Conservation (phyloP, 2,329 filamentous ascomycete genomes). For the Xylogone sp. region DNA sequence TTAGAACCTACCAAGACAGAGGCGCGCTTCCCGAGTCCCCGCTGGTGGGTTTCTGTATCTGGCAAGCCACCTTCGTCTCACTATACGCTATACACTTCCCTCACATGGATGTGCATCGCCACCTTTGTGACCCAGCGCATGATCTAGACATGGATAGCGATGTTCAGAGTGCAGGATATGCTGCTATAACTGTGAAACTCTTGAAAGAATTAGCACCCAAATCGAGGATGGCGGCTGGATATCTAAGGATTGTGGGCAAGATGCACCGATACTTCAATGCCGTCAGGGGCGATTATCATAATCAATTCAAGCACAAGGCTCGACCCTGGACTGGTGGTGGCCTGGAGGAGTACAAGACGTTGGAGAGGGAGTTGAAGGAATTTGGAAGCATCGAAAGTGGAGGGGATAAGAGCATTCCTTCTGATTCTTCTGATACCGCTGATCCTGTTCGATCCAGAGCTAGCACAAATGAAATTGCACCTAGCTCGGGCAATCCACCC, state of each 20-base stretch:
- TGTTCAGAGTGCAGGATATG: constrained; percentile 3
- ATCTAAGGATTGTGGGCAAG: constrained; percentile 48
- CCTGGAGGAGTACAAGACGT: constrained; percentile 49
- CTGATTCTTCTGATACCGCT: constrained; percentile 20
- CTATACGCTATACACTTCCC: constrained; percentile 66
- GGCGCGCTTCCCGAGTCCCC: constrained; percentile 62
- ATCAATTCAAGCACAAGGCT: constrained; percentile 29
- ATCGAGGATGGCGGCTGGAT: constrained; percentile 54
- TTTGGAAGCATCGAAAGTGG: constrained; percentile 39
- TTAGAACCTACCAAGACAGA: constrained; percentile 55
- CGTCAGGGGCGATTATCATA: constrained; percentile 42
- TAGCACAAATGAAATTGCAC: constrained; percentile 22
- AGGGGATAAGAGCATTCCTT: constrained; percentile 10
- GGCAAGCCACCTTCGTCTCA: constrained; percentile 61
- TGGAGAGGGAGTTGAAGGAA: constrained; percentile 47
- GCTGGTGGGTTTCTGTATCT: constrained; percentile 63
- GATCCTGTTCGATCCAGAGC: constrained; percentile 20
- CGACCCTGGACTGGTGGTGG: constrained; percentile 38
- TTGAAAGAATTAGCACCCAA: constrained; percentile 47
- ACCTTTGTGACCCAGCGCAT: constrained; percentile 38
- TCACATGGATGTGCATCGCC: constrained; percentile 58
- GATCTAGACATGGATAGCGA: constrained; percentile 21
- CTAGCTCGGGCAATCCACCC: constrained; percentile 13
- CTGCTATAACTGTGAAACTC: constrained; percentile 45
- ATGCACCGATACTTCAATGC: constrained; percentile 50